Evolutionary conservation across 176 grass and related monocot species (phyloP).

Genomic region (Chloris gayana): DNA sequence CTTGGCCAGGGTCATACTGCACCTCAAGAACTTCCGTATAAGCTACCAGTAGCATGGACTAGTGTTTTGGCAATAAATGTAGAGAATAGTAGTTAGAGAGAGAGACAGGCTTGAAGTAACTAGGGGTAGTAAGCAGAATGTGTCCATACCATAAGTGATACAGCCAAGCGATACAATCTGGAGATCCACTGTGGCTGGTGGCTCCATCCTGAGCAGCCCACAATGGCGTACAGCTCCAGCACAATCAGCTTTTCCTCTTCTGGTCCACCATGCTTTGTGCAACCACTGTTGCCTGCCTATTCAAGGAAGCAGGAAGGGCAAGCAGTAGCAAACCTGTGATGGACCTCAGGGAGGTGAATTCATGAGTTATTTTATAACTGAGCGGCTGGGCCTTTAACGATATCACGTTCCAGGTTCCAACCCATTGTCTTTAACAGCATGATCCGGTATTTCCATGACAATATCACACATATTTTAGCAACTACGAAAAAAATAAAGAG

Average conservation of each 20-base stretch:
- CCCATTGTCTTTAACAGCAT: neutral
- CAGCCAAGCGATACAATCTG: neutral
- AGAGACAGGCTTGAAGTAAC: neutral
- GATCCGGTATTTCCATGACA: neutral
- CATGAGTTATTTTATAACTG: neutral
- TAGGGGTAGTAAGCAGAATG: neutral
- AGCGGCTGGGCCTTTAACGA: neutral
- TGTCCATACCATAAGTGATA: neutral
- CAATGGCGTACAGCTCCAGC: neutral
- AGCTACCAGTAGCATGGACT: neutral
- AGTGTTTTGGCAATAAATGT: neutral
- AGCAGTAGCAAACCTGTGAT: neutral
- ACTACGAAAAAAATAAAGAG: neutral
- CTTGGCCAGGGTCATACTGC: neutral
- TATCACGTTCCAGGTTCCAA: neutral
- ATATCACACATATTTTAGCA: neutral
- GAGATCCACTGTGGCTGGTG: neutral
- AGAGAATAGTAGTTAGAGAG: neutral
- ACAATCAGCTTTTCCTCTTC: neutral
- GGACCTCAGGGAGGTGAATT: neutral
- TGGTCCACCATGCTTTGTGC: neutral
- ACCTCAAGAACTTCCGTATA: neutral
- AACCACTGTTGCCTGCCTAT: neutral
- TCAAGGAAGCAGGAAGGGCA: neutral
- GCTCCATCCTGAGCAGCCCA: neutral